Base-by-base conservation (phyloP, 768 basidiomycete species). In the Collybiopsis luxurians region DNA sequence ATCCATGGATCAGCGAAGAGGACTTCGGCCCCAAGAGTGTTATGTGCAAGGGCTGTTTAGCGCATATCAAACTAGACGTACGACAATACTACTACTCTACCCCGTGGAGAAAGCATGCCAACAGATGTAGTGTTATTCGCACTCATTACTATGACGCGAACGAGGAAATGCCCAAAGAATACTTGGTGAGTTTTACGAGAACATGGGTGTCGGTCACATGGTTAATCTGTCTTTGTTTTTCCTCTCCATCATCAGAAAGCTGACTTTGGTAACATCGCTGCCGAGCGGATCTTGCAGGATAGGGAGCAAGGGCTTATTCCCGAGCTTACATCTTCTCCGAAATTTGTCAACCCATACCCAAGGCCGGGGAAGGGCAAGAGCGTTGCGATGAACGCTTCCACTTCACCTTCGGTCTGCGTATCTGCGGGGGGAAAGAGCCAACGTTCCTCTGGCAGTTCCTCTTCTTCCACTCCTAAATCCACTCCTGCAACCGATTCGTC, bases 161-260 rank as follows among this genome's bases (percentile, higher is more conserved):
- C 12, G 2, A 39, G 36, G 34, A 51, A 23, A 39, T 51, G 38
- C 50, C 50, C 4, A 24, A 36, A 19, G 50, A 36, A 24, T 36
- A 23, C 38, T n/a, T 51, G 9, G 50, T 51, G 50, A 13, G 50
- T 51, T 23, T n/a, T n/a, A n/a, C n/a, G n/a, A n/a, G n/a, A n/a
- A n/a, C 12, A 13, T 26, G 24, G 5, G 24, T 21, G 7, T 24
- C 11, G 3, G 2, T 24, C 11, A 23, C 26, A 17, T 42, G 40
- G 7, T 0, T 1, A 26, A 46, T 38, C 44, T 26, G 17, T 26
- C 17, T 17, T 2, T 15, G 3, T 46, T 26, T 4, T 26, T 46
- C 4, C 15, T 47, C 26, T 27, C 27, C 7, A 10, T 5, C 17
- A 38, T 9, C 36, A 34, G 31, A 34, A 6, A 34, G 31, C 31